Evolutionary conservation across 176 grass and related monocot genomes (phyloP), one percentile per base, ranked within the genome.

Genomic region (Tillandsia leiboldiana): DNA sequence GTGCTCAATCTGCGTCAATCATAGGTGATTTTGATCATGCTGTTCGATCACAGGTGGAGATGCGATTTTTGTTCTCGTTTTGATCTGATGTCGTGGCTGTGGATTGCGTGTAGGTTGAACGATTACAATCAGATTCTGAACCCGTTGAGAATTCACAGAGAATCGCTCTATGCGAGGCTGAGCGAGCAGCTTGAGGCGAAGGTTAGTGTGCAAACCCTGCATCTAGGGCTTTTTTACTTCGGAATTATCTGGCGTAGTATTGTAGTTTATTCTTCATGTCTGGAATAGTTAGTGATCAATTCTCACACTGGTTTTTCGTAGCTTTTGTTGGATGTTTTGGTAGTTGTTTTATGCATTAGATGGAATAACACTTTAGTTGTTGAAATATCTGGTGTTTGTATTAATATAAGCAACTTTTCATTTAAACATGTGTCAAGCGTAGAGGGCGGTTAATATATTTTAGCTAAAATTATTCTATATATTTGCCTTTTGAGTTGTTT

Each of bases 1-100:
- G 62, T 99, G 94, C 65, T 58, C 90, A 12, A 48, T 66, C 2
- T 99, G 94, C 80, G 90, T 93, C 58, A 99, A 93, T 77, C 71
- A 77, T 48, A 88, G 84, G 94, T 90, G 64, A 27, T 1, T 1
- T 23, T 8, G 24, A 18, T 68, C 15, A 2, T 23, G 3, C 24
- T 1, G 57, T 52, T 51, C 49, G 63, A 51, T 53, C 13, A 49
- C 2, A 63, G 67, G 17, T 49, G 8, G 18, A 11, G 14, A 51
- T 67, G 49, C 3, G 0, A 15, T 57, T 20, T 23, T 11, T 49
- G 33, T 48, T 18, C 23, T 51, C 26, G 3, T 62, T 11, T 24
- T 78, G 1, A 13, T 69, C 65, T 73, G 20, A 23, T 33, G 9
- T 57, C 26, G 11, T 51, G 26, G 11, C 8, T 57, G 28, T 68